Percentiles rank a stretch among this genome's conserved stretches.
Conservation (phyloP, 352 stramenopile species). For the Plasmopara halstedii region DNA sequence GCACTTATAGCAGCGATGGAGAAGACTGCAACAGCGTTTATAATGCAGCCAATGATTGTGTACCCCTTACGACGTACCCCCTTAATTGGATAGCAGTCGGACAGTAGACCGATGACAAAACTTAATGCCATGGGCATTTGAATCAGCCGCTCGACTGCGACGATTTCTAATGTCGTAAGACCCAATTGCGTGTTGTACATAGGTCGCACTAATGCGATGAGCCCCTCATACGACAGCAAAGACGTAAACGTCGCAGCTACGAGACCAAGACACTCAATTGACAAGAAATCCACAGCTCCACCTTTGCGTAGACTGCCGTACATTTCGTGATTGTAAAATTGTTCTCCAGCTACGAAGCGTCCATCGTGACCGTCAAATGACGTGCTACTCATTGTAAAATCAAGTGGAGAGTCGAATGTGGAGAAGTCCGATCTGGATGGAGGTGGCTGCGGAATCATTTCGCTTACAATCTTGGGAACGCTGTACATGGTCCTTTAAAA, state of each 20-base stretch:
- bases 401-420: slow-evolving; percentile 30
- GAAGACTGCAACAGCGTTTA: slow-evolving; percentile 56
- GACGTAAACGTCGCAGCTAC: slow-evolving; percentile 58
- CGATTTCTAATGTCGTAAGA: slow-evolving; percentile 30
- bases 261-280: slow-evolving; percentile 54
- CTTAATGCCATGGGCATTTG: slow-evolving; percentile 85
- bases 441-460: slow-evolving; percentile 24
- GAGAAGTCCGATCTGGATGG: slow-evolving; percentile 25
- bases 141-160: slow-evolving; percentile 49
- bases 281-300: slow-evolving; percentile 44
- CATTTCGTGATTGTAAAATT: slow-evolving; percentile 72
- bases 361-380: slow-evolving; percentile 29
- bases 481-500: slow-evolving; percentile 7
- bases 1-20: slow-evolving; percentile 46
- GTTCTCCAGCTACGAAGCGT: slow-evolving; percentile 55
- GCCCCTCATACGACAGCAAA: slow-evolving; percentile 55
- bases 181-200: slow-evolving; percentile 52
- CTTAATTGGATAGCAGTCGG: slow-evolving; percentile 88
- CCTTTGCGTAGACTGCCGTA: slow-evolving; percentile 62
- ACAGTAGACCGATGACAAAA: slow-evolving; percentile 85
- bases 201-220: slow-evolving; percentile 40
- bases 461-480: slow-evolving; percentile 24
- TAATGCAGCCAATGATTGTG: slow-evolving; percentile 77
- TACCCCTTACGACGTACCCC: slow-evolving; percentile 86
- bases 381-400: slow-evolving; percentile 22